Evolutionary conservation across 2,329 filamentous ascomycete species (phyloP).

Genomic region (Cephalotrichum gorgonifer): DNA sequence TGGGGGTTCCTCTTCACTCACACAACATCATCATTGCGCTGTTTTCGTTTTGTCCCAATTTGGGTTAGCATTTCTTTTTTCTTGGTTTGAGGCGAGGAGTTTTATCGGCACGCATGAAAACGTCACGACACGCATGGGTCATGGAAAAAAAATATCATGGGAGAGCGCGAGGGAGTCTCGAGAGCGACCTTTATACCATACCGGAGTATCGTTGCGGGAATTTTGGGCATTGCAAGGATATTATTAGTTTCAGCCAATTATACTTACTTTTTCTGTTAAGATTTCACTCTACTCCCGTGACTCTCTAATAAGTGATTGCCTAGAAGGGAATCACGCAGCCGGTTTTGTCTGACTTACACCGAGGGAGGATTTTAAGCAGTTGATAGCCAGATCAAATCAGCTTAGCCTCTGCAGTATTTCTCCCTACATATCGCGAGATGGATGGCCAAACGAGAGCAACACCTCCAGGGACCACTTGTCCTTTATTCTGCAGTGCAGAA

Average conservation of each 20-base stretch:
- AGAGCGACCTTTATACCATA: neutral
- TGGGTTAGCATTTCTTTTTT: constrained; percentile 1
- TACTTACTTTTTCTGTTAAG: neutral
- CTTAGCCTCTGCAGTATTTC: too few relatives aligned
- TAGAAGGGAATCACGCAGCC: too few relatives aligned
- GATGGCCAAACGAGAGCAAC: too few relatives aligned
- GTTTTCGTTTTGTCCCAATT: neutral
- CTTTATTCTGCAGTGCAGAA: too few relatives aligned
- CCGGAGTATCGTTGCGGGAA: neutral
- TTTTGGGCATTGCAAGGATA: neutral
- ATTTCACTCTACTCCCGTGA: neutral
- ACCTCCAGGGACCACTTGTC: too few relatives aligned
- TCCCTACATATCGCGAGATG: too few relatives aligned
- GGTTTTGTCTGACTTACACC: too few relatives aligned
- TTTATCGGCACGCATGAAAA: neutral
- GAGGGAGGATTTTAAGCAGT: too few relatives aligned
- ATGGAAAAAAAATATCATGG: neutral
- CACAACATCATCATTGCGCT: neutral
- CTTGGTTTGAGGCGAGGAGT: constrained; percentile 3
- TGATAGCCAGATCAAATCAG: too few relatives aligned
- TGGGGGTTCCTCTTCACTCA: neutral
- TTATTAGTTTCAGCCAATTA: neutral
- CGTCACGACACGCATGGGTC: neutral
- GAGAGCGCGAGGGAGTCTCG: neutral
- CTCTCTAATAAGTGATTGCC: too few relatives aligned